These are phyloP conservation scores for Penicillium ochrochloron DNA, from an alignment of 495 filamentous ascomycete genomes.

Conservation along the genomic window DNA sequence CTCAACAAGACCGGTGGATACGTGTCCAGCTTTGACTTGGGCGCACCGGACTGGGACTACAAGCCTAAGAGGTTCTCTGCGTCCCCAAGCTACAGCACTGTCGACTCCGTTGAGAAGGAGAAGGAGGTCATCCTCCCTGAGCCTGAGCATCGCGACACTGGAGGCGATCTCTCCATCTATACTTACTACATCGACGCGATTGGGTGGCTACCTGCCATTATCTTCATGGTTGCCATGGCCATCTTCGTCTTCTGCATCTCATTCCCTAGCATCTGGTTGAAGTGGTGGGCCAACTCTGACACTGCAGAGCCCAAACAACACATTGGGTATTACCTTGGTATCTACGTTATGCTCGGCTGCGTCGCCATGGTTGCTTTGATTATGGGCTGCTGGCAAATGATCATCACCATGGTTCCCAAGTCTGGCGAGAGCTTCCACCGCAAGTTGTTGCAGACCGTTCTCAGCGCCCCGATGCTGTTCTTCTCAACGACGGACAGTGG, in stretches of 20 bases:
- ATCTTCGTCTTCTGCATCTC: slow-evolving; percentile 52
- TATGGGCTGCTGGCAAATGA: slow-evolving; percentile 54
- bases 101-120: slow-evolving; percentile 28
- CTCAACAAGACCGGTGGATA: slow-evolving; percentile 53
- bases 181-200: slow-evolving; percentile 60
- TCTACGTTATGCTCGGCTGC: slow-evolving; percentile 58
- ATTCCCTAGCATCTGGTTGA: slow-evolving; percentile 58
- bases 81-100: slow-evolving; percentile 26
- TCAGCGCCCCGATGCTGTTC: slow-evolving; percentile 53
- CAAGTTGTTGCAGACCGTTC: slow-evolving; percentile 53
- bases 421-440: slow-evolving; percentile 56
- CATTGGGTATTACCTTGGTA: slow-evolving; percentile 57
- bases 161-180: slow-evolving; percentile 62
- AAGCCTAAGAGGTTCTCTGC: slow-evolving; percentile 33
- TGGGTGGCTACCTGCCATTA: slow-evolving; percentile 50
- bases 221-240: slow-evolving; percentile 48
- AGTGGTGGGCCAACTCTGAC: slow-evolving; percentile 58
- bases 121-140: slow-evolving; percentile 25
- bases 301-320: slow-evolving; percentile 43
- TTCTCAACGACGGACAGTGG: slow-evolving; percentile 53
- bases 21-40: slow-evolving; percentile 51
- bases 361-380: slow-evolving; percentile 49
- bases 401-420: slow-evolving; percentile 59
- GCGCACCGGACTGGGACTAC: slow-evolving; percentile 37
- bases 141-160: slow-evolving; percentile 40